Evolutionary conservation across 257 asterid genomes (phyloP).

Genomic region (Solanum clarkiae): DNA sequence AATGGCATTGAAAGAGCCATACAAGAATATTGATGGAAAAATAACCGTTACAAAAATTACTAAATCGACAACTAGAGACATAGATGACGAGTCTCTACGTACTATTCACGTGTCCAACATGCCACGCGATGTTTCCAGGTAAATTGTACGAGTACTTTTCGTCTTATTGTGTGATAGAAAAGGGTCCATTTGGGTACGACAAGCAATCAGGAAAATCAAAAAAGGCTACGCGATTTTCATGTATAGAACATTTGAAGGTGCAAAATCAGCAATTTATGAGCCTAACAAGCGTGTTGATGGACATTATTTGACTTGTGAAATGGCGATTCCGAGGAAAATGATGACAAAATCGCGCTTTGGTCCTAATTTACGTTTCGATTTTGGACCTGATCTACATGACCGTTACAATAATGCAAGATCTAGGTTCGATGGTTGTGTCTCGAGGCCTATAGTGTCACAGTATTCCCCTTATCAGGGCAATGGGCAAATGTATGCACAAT

Average conservation of each 20-base stretch:
- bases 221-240: not conserved
- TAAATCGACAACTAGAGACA: not conserved
- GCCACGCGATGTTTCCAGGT: not conserved
- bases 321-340: not conserved
- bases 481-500: not conserved
- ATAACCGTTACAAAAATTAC: not conserved
- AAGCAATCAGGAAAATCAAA: not conserved
- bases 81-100: not conserved
- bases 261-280: not conserved
- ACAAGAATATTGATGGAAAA: not conserved
- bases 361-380: not conserved
- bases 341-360: too few species aligned
- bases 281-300: not conserved
- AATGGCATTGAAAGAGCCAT: not conserved
- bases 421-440: not conserved
- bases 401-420: not conserved
- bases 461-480: not conserved
- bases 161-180: not conserved
- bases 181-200: not conserved
- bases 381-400: not conserved
- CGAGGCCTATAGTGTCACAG: not conserved
- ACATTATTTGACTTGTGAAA: not conserved
- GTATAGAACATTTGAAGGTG: not conserved
- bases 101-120: not conserved
- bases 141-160: not conserved